Evolutionary conservation across 345 rosid species (phyloP), one percentile per base, ranked within the genome.

Genomic region (Gossypium turneri): DNA sequence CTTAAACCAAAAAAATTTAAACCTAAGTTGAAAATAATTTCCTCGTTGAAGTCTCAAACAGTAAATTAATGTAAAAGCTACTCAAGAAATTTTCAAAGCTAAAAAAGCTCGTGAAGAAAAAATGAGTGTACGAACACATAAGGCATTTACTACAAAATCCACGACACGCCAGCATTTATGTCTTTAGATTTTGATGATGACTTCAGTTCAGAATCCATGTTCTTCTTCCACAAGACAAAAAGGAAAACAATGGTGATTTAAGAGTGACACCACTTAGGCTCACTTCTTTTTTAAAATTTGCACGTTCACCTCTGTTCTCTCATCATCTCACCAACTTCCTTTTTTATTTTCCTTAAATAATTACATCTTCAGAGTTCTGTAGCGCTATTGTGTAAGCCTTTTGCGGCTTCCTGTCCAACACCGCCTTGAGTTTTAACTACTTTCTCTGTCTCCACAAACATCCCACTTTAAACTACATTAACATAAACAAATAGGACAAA

Each of bases 161-260:
- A 10, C 16, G 20, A 85, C 92, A 90, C 91, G 93, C 90, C 81
- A 85, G 86, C 85, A 84, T 92, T 86, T 84, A 94, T 86, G 80
- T 82, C 83, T 72, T 52, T 81, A 82, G 92, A 90, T 69, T 90
- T 87, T 83, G 85, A 76, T 77, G 85, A 84, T 88, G 90, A 89
- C 85, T 84, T 84, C 88, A 80, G 82, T 70, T 81, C 81, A 80
- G 89, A 90, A 86, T 89, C 90, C 83, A 84, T 71, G 85, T 83
- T 83, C 87, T 82, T 84, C 81, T 79, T 80, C 83, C 79, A 75
- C 89, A 82, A 79, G 83, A 85, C 86, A 83, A 55, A 24, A 74
- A 34, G 41, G 41, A 34, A 34, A 34, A 34, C 41, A 34, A 41
- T 65, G 79, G 83, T 76, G 84, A 81, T 66, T 81, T 45, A 59